Conservation (phyloP, 106 monocot species). For the Platanthera guangdongensis region DNA sequence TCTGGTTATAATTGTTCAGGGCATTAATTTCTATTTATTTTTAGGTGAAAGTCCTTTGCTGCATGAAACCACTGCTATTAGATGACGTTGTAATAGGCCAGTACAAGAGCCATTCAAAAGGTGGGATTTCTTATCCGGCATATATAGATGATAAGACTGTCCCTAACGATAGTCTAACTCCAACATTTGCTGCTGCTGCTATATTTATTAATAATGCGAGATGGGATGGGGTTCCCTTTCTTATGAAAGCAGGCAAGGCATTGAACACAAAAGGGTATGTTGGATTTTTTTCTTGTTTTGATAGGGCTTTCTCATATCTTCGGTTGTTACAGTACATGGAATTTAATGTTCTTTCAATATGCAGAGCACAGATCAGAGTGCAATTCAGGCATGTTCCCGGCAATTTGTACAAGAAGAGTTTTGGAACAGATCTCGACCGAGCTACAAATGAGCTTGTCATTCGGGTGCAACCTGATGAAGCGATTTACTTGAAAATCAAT, state of each 20-base stretch:
- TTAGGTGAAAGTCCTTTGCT: slow-evolving; percentile 88
- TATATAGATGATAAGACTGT: slow-evolving; percentile 83
- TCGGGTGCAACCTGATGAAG: slow-evolving; percentile 89
- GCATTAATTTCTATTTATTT: background rate
- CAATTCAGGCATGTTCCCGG: slow-evolving; percentile 95
- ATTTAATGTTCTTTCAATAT: slow-evolving; percentile 7
- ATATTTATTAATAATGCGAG: slow-evolving; percentile 89
- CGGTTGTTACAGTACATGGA: background rate
- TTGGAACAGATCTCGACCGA: slow-evolving; percentile 81
- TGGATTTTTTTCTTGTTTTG: background rate
- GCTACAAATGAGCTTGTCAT: slow-evolving; percentile 96
- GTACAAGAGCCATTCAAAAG: slow-evolving; percentile 75
- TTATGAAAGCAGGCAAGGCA: slow-evolving; percentile 96
- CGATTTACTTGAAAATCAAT: slow-evolving; percentile 91
- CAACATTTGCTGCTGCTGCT: slow-evolving; percentile 89
- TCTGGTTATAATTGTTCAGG: background rate
- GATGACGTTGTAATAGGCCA: slow-evolving; percentile 83
- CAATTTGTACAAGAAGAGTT: slow-evolving; percentile 72
- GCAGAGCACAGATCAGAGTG: slow-evolving; percentile 92
- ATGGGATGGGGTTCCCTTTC: slow-evolving; percentile 96
- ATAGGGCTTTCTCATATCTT: background rate
- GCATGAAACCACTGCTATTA: slow-evolving; percentile 66
- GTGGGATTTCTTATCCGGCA: slow-evolving; percentile 55
- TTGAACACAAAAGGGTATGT: slow-evolving; percentile 54
- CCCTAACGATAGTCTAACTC: slow-evolving; percentile 64